phyloP scores from a whole-genome alignment of 2,329 filamentous ascomycete species.

The Didymellaceae sp. region DNA sequence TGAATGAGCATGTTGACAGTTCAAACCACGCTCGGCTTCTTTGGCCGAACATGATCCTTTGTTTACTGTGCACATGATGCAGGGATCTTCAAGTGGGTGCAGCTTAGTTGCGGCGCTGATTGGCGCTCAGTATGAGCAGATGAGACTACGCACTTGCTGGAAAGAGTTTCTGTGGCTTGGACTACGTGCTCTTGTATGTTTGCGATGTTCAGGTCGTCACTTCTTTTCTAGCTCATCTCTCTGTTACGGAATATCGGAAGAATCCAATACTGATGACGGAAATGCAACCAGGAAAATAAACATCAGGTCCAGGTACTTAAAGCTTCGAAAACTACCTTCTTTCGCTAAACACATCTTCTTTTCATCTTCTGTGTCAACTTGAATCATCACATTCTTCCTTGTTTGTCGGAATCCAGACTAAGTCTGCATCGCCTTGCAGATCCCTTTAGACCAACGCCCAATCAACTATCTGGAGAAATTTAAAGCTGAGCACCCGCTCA shows the following conservation, averaged over 20 bases:
- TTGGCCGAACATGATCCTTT: too few relatives aligned
- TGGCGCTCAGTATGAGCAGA: not conserved
- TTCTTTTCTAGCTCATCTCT: not conserved
- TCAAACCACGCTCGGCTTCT: too few relatives aligned
- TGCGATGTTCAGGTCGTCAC: not conserved
- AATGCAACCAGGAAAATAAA: not conserved
- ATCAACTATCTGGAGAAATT: slow-evolving; percentile 23
- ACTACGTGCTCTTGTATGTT: not conserved
- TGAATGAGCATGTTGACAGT: too few relatives aligned
- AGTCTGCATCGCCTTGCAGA: slow-evolving; percentile 25
- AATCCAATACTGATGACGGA: not conserved
- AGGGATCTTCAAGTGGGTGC: not conserved
- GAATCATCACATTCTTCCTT: slow-evolving; percentile 22
- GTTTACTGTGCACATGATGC: not conserved
- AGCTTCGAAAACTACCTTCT: not conserved
- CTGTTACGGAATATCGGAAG: not conserved
- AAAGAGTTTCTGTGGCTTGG: not conserved
- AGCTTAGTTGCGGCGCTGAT: not conserved
- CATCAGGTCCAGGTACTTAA: not conserved
- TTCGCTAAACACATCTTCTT: slow-evolving; percentile 22
- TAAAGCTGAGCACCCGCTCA: slow-evolving; percentile 3
- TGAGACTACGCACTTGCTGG: not conserved
- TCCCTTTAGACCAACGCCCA: slow-evolving; percentile 23
- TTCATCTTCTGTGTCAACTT: slow-evolving; percentile 10
- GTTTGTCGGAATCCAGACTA: slow-evolving; percentile 28